These are phyloP conservation scores for Prosopis cineraria DNA, from an alignment of 306 rosid genomes.

Conservation along the genomic window DNA sequence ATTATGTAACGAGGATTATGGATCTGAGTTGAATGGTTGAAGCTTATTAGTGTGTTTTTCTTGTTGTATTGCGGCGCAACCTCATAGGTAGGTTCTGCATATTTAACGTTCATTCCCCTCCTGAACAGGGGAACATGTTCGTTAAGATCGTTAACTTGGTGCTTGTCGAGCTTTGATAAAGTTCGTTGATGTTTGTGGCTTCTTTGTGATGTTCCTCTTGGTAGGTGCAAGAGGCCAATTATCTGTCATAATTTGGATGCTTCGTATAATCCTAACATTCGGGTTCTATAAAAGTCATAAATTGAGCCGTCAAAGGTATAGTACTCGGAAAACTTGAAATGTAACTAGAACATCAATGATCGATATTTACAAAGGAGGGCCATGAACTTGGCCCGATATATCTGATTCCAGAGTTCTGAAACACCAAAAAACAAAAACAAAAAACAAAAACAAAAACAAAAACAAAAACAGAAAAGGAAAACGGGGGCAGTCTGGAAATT, in stretches of 20 bases:
- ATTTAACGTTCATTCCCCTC: not conserved
- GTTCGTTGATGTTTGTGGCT: not conserved
- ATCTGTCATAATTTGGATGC: not conserved
- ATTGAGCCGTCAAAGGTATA: not conserved
- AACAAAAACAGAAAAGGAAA: too few species aligned
- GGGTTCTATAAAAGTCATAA: not conserved
- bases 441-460: too few species aligned
- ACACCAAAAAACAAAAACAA: too few species aligned
- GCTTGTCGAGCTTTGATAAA: not conserved
- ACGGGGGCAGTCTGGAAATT: not conserved
- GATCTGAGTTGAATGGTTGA: slow-evolving; percentile 14
- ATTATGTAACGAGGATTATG: slow-evolving; percentile 8
- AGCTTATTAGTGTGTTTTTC: not conserved
- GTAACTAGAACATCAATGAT: not conserved
- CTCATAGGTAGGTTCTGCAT: not conserved
- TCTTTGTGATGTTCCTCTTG: not conserved
- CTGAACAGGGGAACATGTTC: not conserved
- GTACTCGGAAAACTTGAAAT: not conserved
- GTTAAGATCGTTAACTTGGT: not conserved
- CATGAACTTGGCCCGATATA: not conserved
- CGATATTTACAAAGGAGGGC: not conserved
- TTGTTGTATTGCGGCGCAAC: not conserved
- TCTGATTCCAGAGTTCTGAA: not conserved
- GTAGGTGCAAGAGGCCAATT: not conserved
- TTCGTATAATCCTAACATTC: not conserved